Conservation (phyloP, 805 yeast species). For the Myxozyma nipponensis region DNA sequence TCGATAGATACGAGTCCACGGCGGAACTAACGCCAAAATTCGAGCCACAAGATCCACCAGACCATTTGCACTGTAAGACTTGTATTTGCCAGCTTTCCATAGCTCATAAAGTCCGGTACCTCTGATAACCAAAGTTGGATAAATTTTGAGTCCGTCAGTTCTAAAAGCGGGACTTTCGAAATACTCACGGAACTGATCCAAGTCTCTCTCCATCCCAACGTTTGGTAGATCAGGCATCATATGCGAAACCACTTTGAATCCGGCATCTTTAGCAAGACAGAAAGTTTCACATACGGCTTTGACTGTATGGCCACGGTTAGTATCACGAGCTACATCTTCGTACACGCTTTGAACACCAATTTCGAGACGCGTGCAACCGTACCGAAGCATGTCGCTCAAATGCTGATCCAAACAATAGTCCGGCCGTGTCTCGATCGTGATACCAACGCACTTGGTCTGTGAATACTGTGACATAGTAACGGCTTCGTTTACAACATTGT, state of each 20-base stretch:
- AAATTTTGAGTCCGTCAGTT: slow-evolving; percentile 92
- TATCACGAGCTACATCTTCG: slow-evolving; percentile 97
- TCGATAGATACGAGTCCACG: slow-evolving; percentile 98
- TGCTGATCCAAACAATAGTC: slow-evolving; percentile 97
- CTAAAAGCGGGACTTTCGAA: slow-evolving; percentile 96
- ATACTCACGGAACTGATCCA: slow-evolving; percentile 93
- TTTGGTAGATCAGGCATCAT: slow-evolving; percentile 99
- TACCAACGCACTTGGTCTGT: slow-evolving; percentile 95
- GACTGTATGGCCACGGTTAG: slow-evolving; percentile 97
- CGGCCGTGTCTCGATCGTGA: slow-evolving; percentile 96
- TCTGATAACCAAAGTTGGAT: slow-evolving; percentile 93
- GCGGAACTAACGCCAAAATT: slow-evolving; percentile 93
- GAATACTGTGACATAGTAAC: slow-evolving; percentile 88
- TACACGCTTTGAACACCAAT: slow-evolving; percentile 96
- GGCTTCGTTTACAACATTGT: slow-evolving; percentile 69
- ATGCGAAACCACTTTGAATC: slow-evolving; percentile 94
- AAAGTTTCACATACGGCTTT: slow-evolving; percentile 94
- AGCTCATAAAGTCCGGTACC: slow-evolving; percentile 96
- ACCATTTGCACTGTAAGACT: slow-evolving; percentile 91
- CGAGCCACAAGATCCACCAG: slow-evolving; percentile 92
- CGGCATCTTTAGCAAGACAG: slow-evolving; percentile 95
- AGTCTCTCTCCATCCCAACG: slow-evolving; percentile 97
- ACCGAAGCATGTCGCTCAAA: slow-evolving; percentile 88
- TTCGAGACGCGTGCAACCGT: slow-evolving; percentile 95
- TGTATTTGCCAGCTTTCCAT: slow-evolving; percentile 94